Evolutionary conservation across 1,139 yeast species (phyloP).

Genomic region (Taphrina sp.): DNA sequence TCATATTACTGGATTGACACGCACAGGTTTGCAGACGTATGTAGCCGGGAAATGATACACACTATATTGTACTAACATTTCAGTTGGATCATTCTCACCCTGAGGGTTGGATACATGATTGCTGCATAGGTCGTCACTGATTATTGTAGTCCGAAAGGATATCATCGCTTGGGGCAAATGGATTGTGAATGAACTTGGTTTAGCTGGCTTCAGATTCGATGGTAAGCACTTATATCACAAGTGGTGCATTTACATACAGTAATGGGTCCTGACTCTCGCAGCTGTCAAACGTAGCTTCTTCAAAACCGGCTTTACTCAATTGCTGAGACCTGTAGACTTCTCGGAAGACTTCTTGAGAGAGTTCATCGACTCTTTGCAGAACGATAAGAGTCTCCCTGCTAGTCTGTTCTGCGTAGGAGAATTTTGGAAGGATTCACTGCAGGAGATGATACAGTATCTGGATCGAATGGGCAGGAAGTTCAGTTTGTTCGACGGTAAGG

Average conservation of each 20-base stretch:
- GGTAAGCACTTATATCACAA: too few relatives aligned
- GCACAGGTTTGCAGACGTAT: conserved; percentile 39
- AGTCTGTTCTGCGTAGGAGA: conserved; percentile 39
- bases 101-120: conserved; percentile 11
- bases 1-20: too few relatives aligned
- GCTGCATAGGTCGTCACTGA: neutral
- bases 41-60: too few relatives aligned
- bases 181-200: conserved; percentile 35
- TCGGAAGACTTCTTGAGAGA: conserved; percentile 37
- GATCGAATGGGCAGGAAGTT: conserved; percentile 37
- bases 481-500: conserved; percentile 35
- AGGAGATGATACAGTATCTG: conserved; percentile 36
- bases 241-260: too few relatives aligned
- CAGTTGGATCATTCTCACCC: conserved; percentile 39
- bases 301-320: too few relatives aligned
- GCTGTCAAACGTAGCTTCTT: conserved; percentile 28
- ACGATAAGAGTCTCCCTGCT: conserved; percentile 19
- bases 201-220: conserved; percentile 26
- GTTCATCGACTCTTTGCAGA: conserved; percentile 34
- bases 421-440: conserved; percentile 29
- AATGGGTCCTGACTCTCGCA: too few relatives aligned
- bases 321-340: too few relatives aligned
- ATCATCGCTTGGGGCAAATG: conserved; percentile 38
- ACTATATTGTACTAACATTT: too few relatives aligned
- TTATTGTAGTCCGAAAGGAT: conserved; percentile 32